Evolutionary conservation across 2,329 filamentous ascomycete genomes (phyloP).

Genomic region (Seiridium unicorne): DNA sequence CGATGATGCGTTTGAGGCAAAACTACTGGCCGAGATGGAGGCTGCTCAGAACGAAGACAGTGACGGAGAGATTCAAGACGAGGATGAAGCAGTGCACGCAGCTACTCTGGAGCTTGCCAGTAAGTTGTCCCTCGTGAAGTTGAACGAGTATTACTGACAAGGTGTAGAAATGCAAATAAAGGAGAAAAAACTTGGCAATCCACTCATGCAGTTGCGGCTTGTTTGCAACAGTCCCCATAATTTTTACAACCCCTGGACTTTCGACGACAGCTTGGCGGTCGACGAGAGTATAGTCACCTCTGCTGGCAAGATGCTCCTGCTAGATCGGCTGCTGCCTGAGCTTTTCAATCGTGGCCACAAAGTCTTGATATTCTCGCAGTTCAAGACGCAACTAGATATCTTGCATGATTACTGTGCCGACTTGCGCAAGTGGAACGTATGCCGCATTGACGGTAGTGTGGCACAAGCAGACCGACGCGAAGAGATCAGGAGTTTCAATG

Average conservation of each 20-base stretch:
- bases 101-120: slow-evolving; percentile 75
- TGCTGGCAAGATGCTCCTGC: slow-evolving; percentile 92
- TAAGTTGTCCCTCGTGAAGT: slow-evolving; percentile 36
- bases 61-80: slow-evolving; percentile 33
- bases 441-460: slow-evolving; percentile 88
- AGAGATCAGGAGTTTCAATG: slow-evolving; percentile 74
- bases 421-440: slow-evolving; percentile 77
- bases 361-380: slow-evolving; percentile 94
- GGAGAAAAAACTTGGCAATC: slow-evolving; percentile 89
- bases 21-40: slow-evolving; percentile 63
- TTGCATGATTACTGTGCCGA: slow-evolving; percentile 79
- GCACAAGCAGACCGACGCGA: slow-evolving; percentile 68
- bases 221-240: slow-evolving; percentile 95
- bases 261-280: slow-evolving; percentile 54
- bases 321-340: slow-evolving; percentile 79
- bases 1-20: slow-evolving; percentile 81
- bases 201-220: slow-evolving; percentile 85
- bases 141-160: background rate
- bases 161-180: slow-evolving; percentile 74
- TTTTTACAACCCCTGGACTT: slow-evolving; percentile 88
- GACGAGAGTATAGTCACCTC: slow-evolving; percentile 83
- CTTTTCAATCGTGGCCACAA: slow-evolving; percentile 79
- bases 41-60: slow-evolving; percentile 35
- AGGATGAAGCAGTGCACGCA: slow-evolving; percentile 63
- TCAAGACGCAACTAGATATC: slow-evolving; percentile 90